phyloP scores from a whole-genome alignment of 202 grass and related monocot genomes.

The Alloteropsis angusta region DNA sequence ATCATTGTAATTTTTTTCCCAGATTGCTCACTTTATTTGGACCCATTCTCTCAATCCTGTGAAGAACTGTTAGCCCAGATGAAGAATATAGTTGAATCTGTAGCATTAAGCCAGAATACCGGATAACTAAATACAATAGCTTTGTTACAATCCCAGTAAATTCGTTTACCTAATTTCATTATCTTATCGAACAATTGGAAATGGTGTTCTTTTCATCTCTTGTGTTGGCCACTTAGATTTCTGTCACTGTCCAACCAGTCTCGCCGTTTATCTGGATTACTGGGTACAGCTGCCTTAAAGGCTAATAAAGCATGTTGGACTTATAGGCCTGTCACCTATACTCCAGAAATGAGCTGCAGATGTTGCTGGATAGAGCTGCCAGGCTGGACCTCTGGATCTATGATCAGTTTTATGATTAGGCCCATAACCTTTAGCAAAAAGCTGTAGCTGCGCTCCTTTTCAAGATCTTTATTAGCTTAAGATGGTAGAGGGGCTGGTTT shows the following conservation, averaged over 20 bases:
- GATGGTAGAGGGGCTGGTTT: constrained; percentile 6
- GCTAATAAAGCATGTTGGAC: background rate
- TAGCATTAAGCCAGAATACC: background rate
- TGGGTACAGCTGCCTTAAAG: background rate
- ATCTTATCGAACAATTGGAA: constrained; percentile 10
- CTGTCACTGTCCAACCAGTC: background rate
- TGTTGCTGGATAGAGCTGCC: constrained; percentile 12
- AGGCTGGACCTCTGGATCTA: background rate
- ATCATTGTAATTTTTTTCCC: background rate
- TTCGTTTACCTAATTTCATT: background rate
- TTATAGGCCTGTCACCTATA: background rate
- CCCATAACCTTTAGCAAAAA: constrained; percentile 15
- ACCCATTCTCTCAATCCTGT: background rate
- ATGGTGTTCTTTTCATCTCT: background rate
- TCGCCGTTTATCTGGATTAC: background rate
- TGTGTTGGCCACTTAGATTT: background rate
- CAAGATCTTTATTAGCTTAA: constrained; percentile 18
- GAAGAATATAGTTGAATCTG: background rate
- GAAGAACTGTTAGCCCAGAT: background rate
- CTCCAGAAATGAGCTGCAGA: background rate
- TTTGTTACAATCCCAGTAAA: background rate
- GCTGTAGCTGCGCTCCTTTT: background rate
- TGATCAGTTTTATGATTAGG: constrained; percentile 22
- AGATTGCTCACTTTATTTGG: constrained; percentile 7
- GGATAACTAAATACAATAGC: background rate